Conservation (phyloP, 495 filamentous ascomycete genomes). For the Talaromyces thailandensis region DNA sequence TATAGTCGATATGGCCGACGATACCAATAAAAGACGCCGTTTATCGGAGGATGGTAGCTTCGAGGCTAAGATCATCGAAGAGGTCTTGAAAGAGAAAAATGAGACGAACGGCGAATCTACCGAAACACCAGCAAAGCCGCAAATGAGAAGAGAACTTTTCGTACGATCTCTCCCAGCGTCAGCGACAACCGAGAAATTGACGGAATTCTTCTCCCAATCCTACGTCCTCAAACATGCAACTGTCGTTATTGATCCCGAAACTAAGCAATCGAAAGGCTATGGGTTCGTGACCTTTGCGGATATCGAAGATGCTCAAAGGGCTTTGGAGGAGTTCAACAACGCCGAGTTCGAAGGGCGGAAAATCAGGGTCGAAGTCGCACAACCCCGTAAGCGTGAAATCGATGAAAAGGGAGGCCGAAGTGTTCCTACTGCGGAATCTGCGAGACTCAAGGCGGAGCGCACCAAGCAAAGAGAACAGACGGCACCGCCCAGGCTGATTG, state of each 20-base stretch:
- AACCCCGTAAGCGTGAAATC: conserved; percentile 68
- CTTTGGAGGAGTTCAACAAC: conserved; percentile 68
- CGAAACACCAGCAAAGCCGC: conserved; percentile 15
- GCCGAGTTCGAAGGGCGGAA: conserved; percentile 65
- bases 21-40: conserved; percentile 21
- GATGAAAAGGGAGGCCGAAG: conserved; percentile 40
- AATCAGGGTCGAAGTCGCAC: conserved; percentile 78
- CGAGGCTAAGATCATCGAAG: background rate
- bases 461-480: conserved; percentile 47
- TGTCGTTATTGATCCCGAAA: conserved; percentile 70
- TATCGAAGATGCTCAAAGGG: conserved; percentile 75
- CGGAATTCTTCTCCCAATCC: conserved; percentile 82
- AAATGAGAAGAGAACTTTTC: conserved; percentile 67
- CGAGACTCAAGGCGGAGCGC: conserved; percentile 46
- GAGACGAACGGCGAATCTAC: conserved; percentile 9
- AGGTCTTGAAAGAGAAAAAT: conserved; percentile 8
- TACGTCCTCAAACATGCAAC: conserved; percentile 92
- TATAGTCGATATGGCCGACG: conserved; percentile 24
- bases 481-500: conserved; percentile 75
- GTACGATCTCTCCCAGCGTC: conserved; percentile 73
- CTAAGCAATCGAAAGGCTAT: conserved; percentile 81
- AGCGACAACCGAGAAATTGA: conserved; percentile 73
- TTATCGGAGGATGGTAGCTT: conserved; percentile 18
- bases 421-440: conserved; percentile 34
- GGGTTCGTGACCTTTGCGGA: conserved; percentile 97